A percentile compares a stretch with the other conserved stretches of the same genome.
phyloP scores from a whole-genome alignment of 164 flowering plant species.

The Magnolia changhungtana region DNA sequence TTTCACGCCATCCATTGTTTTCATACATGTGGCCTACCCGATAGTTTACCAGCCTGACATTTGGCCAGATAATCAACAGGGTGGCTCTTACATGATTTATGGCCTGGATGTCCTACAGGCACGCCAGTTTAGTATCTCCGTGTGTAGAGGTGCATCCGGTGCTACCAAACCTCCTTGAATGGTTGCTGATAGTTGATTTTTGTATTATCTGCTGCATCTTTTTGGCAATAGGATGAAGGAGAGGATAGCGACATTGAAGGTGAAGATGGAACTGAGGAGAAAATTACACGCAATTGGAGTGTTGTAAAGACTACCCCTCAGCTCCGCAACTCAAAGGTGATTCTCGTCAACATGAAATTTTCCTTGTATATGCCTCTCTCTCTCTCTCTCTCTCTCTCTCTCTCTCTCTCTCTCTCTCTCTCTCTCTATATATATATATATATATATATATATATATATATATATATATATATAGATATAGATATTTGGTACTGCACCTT shows the following conservation, averaged over 20 bases:
- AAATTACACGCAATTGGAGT: slow-evolving; percentile 86
- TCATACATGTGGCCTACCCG: background rate
- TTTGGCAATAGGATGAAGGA: slow-evolving; percentile 40
- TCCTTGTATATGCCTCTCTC: background rate
- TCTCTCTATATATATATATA: too few species aligned
- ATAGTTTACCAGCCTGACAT: background rate
- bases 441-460: too few species aligned
- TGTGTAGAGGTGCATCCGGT: background rate
- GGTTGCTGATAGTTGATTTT: background rate
- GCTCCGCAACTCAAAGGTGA: slow-evolving; percentile 71
- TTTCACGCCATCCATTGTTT: background rate
- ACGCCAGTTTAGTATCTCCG: background rate
- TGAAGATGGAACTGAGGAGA: slow-evolving; percentile 55
- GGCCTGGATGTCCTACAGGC: background rate
- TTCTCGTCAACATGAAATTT: background rate
- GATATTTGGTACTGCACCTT: too few species aligned
- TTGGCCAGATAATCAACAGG: background rate
- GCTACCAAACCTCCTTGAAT: background rate
- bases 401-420: too few species aligned
- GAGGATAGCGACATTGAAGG: slow-evolving; percentile 59
- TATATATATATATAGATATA: too few species aligned
- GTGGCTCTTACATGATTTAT: background rate
- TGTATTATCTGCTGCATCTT: background rate
- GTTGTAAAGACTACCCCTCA: slow-evolving; percentile 70
- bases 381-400: too few species aligned